Evolutionary conservation across 805 yeast species (phyloP).

Genomic region (Myxozyma melibiosi): DNA sequence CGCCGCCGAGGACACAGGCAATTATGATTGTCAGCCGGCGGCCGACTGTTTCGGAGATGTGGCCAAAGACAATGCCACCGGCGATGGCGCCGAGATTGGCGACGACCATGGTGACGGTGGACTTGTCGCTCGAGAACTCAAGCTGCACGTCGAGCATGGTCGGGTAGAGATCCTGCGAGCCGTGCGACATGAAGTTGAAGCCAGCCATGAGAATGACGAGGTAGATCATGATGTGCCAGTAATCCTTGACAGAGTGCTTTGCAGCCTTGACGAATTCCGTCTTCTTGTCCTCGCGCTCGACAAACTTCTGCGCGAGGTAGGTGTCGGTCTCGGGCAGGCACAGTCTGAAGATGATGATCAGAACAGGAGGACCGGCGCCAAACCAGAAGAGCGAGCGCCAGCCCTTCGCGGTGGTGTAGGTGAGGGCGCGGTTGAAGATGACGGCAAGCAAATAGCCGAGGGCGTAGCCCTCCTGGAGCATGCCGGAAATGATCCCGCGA

Average conservation of each 20-base stretch:
- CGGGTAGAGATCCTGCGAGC: slow-evolving; percentile 74
- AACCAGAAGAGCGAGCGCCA: slow-evolving; percentile 81
- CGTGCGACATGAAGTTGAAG: slow-evolving; percentile 72
- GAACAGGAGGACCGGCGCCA: slow-evolving; percentile 64
- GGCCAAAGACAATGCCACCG: slow-evolving; percentile 66
- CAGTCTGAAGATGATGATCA: slow-evolving; percentile 61
- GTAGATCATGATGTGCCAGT: slow-evolving; percentile 65
- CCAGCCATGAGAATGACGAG: slow-evolving; percentile 65
- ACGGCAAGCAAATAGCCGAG: slow-evolving; percentile 68
- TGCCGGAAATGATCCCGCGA: slow-evolving; percentile 64
- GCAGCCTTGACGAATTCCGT: slow-evolving; percentile 36
- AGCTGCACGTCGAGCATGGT: slow-evolving; percentile 61
- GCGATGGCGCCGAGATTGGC: slow-evolving; percentile 67
- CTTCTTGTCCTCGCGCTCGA: slow-evolving; percentile 4
- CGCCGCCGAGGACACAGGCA: slow-evolving; percentile 58
- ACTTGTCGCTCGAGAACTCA: slow-evolving; percentile 48
- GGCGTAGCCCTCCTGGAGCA: slow-evolving; percentile 81
- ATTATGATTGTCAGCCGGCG: slow-evolving; percentile 59
- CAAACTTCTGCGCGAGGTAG: slow-evolving; percentile 20
- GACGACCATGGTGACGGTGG: slow-evolving; percentile 63
- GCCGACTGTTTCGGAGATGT: slow-evolving; percentile 59
- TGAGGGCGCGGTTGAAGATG: slow-evolving; percentile 64
- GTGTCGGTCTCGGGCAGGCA: slow-evolving; percentile 60
- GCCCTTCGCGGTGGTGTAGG: slow-evolving; percentile 48
- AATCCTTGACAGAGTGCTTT: slow-evolving; percentile 47